Evolutionary conservation across 2,329 filamentous ascomycete genomes (phyloP), one percentile per base, ranked within the genome.

Genomic region (Pseudogymnoascus sp.): DNA sequence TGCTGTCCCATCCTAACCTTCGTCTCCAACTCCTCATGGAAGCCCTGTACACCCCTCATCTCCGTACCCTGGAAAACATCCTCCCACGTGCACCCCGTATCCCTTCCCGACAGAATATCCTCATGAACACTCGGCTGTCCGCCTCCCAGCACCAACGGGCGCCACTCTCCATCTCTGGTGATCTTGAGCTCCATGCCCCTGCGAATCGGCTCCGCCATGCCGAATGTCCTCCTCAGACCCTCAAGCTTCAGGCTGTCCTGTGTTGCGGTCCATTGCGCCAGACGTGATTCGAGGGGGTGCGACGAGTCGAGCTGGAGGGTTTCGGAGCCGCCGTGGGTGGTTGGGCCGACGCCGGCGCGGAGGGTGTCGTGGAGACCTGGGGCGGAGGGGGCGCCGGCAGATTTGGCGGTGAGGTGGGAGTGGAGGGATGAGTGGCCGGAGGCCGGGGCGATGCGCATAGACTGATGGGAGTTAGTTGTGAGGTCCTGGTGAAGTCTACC

Each of bases 131-230:
- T 81, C 57, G 78, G 65, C 68, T 65, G 74, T 67, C 71, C 77
- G 59, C 78, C 75, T 37, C 86, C 84, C 61, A 96, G 78, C 50
- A 83, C 85, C 68, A 84, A 77, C 57, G 91, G 91, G 70, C 85
- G 82, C 88, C 91, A 96, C 74, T 90, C 86, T 65, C 90, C 88
- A 63, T 88, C 85, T 64, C 84, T 79, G 16, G 90, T 86, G 72
- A 96, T 93, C 83, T 91, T 90, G 74, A 96, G 81, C 80, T 99
- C 94, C 94, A 99, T 97, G 64, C 88, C 90, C 60, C 93, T 85
- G 62, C 91, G 86, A 69, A 97, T 86, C 2, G 94, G 94, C 82
- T 97, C 94, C 25, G 89, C 90, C 70, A 97, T 87, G 66, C 94
- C 94, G 74, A 91, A 97, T 54, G 90, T 87, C 67, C 91, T 89